Evolutionary conservation across 208 protist genomes (phyloP).

Genomic region (Leishmania arabica): DNA sequence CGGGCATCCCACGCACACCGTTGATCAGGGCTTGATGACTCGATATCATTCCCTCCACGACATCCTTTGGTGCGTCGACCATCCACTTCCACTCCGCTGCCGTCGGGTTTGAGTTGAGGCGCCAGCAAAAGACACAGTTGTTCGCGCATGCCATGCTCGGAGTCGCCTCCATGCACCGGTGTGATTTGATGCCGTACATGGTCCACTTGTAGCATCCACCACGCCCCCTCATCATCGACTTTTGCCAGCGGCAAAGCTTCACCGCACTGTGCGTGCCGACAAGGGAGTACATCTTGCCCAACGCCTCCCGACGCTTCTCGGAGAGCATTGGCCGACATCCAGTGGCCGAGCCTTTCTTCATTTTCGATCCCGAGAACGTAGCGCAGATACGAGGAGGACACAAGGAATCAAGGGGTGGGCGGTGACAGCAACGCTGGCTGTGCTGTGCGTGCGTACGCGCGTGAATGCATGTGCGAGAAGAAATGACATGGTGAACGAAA

Average conservation of each 20-base stretch:
- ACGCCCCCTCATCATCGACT: constrained; percentile 96
- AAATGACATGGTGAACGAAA: neutral
- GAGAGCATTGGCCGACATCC: constrained; percentile 78
- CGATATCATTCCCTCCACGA: constrained; percentile 88
- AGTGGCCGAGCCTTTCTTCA: constrained; percentile 21
- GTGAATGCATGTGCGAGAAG: neutral
- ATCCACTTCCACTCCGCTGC: constrained; percentile 92
- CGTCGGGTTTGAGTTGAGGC: constrained; percentile 95
- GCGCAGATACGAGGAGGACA: neutral
- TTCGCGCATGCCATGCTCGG: constrained; percentile 96
- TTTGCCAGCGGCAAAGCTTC: constrained; percentile 98
- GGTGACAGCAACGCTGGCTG: neutral
- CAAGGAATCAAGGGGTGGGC: neutral
- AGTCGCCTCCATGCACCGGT: constrained; percentile 97
- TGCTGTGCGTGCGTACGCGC: neutral
- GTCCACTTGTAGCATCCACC: constrained; percentile 98
- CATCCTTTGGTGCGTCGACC: constrained; percentile 85
- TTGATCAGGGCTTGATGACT: constrained; percentile 84
- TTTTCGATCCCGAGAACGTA: constrained; percentile 1
- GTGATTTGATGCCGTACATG: constrained; percentile 96
- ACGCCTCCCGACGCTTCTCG: constrained; percentile 56
- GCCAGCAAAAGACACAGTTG: constrained; percentile 97
- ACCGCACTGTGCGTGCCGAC: constrained; percentile 96
- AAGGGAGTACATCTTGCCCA: constrained; percentile 87
- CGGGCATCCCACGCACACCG: constrained; percentile 87